Base-by-base conservation (phyloP, 306 rosid species). In the Ormosia emarginata region DNA sequence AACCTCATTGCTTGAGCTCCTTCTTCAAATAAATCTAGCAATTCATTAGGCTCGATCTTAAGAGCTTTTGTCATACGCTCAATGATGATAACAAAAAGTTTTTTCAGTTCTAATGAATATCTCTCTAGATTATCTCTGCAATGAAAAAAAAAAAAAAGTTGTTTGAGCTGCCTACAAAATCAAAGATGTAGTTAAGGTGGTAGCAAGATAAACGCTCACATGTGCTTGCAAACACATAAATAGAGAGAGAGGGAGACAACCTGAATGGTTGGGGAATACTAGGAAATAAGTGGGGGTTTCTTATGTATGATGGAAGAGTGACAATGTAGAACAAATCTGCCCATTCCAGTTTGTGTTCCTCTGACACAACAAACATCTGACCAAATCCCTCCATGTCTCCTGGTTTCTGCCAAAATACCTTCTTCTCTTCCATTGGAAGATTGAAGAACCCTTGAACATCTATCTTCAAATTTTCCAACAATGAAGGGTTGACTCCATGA, bases 1-100 rank as follows among this genome's bases (percentile, higher is more conserved):
- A 89, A 74, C 71, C 89, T 83, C 85, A 85, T 83, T 5, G 78
- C 6, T 43, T 89, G 85, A 13, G 32, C 1, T 8, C 74, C 85
- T 47, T 68, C 86, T 56, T 66, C 81, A 74, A 71, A 87, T 6
- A 79, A 3, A 17, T 53, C 71, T 7, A 36, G 67, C n/a, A 85
- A 4, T 53, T 87, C 88, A 68, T 71, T 79, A 4, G 33, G 68
- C 18, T 85, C 53, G 0, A 83, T 57, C 14, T 61, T 80, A 3
- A 90, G 65, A 49, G 90, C 88, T 57, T 67, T 87, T 59, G 78
- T 81, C 64, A 90, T 75, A 9, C 18, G 47, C 2, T 15, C 55
- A 6, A 81, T 44, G 10, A 87, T 33, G 1, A 8, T 10, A 65
- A 34, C 7, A 37, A 82, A 52, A 1, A 87, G 71, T 3, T 81